Evolutionary conservation across 2,329 filamentous ascomycete species (phyloP).

Genomic region (Ophiostoma novo-ulmi): DNA sequence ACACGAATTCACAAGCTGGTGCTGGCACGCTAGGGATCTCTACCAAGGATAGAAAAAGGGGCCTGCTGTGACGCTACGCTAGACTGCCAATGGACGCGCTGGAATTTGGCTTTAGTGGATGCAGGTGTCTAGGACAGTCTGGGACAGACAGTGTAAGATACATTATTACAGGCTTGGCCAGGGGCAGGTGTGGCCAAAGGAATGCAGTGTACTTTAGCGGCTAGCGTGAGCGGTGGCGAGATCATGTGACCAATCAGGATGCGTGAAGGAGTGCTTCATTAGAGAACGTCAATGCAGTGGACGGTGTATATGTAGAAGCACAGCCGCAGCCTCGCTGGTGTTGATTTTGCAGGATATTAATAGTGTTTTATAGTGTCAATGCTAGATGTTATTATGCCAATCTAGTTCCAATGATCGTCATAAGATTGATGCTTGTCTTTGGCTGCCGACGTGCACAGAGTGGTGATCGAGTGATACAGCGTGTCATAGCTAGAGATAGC

Average conservation of each 20-base stretch:
- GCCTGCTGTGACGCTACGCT: slow-evolving; percentile 11
- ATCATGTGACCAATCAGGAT: slow-evolving; percentile 2
- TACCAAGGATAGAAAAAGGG: slow-evolving; percentile 15
- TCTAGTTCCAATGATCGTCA: not conserved
- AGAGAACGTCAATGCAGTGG: not conserved
- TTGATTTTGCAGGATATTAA: not conserved
- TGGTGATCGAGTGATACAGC: not conserved
- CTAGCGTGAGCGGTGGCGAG: not conserved
- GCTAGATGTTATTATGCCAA: not conserved
- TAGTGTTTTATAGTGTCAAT: not conserved
- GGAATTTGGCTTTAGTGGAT: slow-evolving; percentile 14
- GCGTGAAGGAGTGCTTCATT: not conserved
- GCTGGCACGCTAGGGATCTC: slow-evolving; percentile 9
- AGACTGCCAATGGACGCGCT: slow-evolving; percentile 6
- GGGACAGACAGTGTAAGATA: no score
- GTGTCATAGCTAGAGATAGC: not conserved
- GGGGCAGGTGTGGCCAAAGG: not conserved
- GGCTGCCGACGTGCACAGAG: not conserved
- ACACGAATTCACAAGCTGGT: slow-evolving; percentile 11
- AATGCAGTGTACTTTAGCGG: slow-evolving; percentile 1
- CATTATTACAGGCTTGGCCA: no score
- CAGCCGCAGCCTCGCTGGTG: not conserved
- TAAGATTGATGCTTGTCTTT: not conserved
- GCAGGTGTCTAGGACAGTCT: not conserved
- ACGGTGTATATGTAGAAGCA: not conserved